Evolutionary conservation across 2,329 filamentous ascomycete species (phyloP), one percentile per base, ranked within the genome.

Genomic region (Epicoccum sorghinum): DNA sequence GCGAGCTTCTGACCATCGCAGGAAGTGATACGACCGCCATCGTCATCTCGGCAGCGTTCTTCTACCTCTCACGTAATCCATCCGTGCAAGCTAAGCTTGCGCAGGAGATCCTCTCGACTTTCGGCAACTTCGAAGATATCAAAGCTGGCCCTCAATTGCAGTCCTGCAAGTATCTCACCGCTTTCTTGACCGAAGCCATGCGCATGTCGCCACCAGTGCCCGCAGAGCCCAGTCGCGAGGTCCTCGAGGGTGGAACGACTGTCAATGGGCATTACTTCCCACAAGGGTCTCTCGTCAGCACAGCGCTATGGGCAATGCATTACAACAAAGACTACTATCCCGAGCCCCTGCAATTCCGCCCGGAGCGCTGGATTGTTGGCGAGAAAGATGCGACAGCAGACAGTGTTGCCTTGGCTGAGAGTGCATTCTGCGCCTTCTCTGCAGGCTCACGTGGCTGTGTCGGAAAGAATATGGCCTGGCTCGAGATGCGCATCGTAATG

Each of bases 381-480:
- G 48, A 52, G 33, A 43, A 25, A 4, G 57, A 43, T 4, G 55
- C 51, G 4, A 54, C 62, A 24, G 30, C 43, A 25, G 56, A 58
- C 45, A 55, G 45, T 9, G 58, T 68, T 8, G 46, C 58, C 4
- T 18, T 47, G 10, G 60, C 60, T 4, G 57, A 64, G 25, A 50
- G 52, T 5, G 59, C 54, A 1, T 66, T 60, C 25, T 58, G 46
- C 14, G 62, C 68, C 4, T 71, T 71, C 48, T 57, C 59, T 1
- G 40, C 56, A 14, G 69, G 69, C 4, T 57, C 65, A 3, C 51
- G 62, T 30, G 66, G 65, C 8, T 71, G 69, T 27, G 61, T 65
- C 4, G 69, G 69, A 4, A 70, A 70, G 57, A 65, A 64, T 14
- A 53, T 71, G 57, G 60, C 66, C 0, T 66, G 58, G 49, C 53